Percentiles rank a stretch among this genome's conserved stretches.
Evolutionary conservation across 129 eudicot species (phyloP).

Genomic region (Saussurea involucrata): DNA sequence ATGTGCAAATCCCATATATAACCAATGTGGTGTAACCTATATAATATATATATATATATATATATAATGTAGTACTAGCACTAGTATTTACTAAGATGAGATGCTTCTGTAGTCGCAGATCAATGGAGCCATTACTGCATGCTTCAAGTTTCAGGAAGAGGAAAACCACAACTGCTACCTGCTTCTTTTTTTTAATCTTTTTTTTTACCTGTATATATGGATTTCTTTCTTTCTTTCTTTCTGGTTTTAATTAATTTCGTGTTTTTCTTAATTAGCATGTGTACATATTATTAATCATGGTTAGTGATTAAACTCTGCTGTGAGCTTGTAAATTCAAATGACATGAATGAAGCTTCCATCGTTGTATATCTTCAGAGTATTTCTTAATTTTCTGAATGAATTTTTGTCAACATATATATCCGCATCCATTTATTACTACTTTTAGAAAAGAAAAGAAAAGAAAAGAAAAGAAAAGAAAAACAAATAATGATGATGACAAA

Average conservation of each 20-base stretch:
- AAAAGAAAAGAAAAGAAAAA: background rate
- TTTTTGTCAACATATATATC: background rate
- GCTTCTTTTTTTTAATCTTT: background rate
- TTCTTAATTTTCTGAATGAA: too few species aligned
- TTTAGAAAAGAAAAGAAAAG: background rate
- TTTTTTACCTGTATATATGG: constrained; percentile 22
- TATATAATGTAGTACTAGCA: constrained; percentile 1
- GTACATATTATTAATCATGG: background rate
- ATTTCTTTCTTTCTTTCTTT: background rate
- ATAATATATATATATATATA: constrained; percentile 5
- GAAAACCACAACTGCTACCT: background rate
- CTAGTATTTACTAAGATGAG: constrained; percentile 16
- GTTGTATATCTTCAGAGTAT: background rate
- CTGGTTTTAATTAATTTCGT: background rate
- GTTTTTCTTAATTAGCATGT: background rate
- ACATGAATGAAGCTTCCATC: constrained; percentile 24
- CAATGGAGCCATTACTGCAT: constrained; percentile 5
- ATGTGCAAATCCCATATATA: background rate
- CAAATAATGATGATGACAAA: background rate
- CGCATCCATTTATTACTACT: background rate
- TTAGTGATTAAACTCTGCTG: background rate
- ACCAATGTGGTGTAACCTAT: too few species aligned
- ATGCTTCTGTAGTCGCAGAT: constrained; percentile 28
- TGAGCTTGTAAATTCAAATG: background rate
- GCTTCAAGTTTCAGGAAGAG: constrained; percentile 15